Percentiles rank a stretch among this genome's conserved stretches.
Evolutionary conservation across 2,329 filamentous ascomycete genomes (phyloP).

Genomic region (Cadophora gregata): DNA sequence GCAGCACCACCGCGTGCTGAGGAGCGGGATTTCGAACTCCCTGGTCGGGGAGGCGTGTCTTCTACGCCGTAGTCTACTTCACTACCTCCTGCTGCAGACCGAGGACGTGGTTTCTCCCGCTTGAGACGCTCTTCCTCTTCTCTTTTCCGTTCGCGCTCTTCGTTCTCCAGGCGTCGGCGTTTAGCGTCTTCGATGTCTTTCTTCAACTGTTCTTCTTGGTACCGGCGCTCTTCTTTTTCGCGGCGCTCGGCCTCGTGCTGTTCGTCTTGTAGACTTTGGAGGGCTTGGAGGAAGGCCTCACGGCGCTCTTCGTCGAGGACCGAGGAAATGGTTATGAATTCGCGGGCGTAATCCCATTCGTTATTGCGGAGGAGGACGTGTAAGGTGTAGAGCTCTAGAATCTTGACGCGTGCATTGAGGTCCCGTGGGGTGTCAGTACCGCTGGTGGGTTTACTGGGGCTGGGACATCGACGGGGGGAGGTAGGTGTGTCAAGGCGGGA

Average conservation of each 20-base stretch:
- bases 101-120: constrained; percentile 56
- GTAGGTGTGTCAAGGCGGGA: constrained; percentile 59
- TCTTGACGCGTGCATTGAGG: constrained; percentile 83
- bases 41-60: constrained; percentile 46
- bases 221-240: constrained; percentile 63
- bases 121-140: constrained; percentile 48
- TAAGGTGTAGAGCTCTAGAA: constrained; percentile 92
- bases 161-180: constrained; percentile 63
- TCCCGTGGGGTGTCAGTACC: constrained; percentile 85
- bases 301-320: constrained; percentile 91
- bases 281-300: constrained; percentile 85
- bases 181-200: constrained; percentile 63
- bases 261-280: constrained; percentile 85
- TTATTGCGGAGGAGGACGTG: constrained; percentile 93
- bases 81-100: constrained; percentile 50
- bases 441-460: constrained; percentile 48
- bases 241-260: constrained; percentile 70
- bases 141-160: constrained; percentile 63
- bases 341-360: constrained; percentile 93
- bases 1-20: constrained; percentile 33
- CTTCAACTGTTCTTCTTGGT: constrained; percentile 62
- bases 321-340: constrained; percentile 87
- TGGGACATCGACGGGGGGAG: constrained; percentile 66
- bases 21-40: constrained; percentile 36
- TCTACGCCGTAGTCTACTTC: constrained; percentile 76